Conservation (phyloP, 495 filamentous ascomycete species). For the Cenococcum geophilum region DNA sequence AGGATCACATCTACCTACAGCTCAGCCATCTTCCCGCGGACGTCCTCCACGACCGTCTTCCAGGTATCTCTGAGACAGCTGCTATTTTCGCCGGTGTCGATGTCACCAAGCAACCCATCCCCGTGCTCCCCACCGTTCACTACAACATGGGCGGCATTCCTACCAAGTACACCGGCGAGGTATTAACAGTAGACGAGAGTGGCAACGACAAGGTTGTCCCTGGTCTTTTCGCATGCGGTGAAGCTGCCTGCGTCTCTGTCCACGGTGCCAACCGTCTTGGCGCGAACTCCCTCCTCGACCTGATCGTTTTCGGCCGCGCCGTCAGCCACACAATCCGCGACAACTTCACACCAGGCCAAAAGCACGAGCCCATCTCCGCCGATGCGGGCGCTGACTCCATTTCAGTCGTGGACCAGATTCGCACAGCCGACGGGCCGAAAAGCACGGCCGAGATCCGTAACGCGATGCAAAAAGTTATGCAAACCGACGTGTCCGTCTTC, state of each 20-base stretch:
- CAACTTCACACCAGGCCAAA: conserved; percentile 71
- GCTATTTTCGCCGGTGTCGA: conserved; percentile 95
- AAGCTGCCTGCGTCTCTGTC: conserved; percentile 94
- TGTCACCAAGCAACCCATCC: conserved; percentile 92
- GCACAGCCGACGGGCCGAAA: conserved; percentile 77
- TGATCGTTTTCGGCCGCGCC: conserved; percentile 94
- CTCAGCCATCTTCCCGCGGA: conserved; percentile 88
- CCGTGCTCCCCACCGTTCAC: conserved; percentile 93
- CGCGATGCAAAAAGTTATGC: conserved; percentile 97
- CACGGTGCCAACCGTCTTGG: conserved; percentile 95
- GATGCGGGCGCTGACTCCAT: conserved; percentile 85
- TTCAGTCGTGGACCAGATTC: conserved; percentile 75
- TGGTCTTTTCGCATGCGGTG: conserved; percentile 92
- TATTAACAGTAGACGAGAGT: conserved; percentile 68
- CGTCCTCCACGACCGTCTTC: conserved; percentile 89
- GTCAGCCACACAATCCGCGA: conserved; percentile 94
- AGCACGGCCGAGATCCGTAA: conserved; percentile 77
- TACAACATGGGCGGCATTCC: conserved; percentile 99
- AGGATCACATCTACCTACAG: conserved; percentile 96
- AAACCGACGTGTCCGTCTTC: conserved; percentile 95
- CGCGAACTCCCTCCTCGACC: conserved; percentile 94
- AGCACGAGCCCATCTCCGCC: conserved; percentile 66
- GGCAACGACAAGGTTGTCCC: conserved; percentile 91
- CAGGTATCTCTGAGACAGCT: conserved; percentile 96
- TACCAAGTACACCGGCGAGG: conserved; percentile 93